Evolutionary conservation across 2,329 filamentous ascomycete genomes (phyloP).

Genomic region (Diaporthe citriasiana): DNA sequence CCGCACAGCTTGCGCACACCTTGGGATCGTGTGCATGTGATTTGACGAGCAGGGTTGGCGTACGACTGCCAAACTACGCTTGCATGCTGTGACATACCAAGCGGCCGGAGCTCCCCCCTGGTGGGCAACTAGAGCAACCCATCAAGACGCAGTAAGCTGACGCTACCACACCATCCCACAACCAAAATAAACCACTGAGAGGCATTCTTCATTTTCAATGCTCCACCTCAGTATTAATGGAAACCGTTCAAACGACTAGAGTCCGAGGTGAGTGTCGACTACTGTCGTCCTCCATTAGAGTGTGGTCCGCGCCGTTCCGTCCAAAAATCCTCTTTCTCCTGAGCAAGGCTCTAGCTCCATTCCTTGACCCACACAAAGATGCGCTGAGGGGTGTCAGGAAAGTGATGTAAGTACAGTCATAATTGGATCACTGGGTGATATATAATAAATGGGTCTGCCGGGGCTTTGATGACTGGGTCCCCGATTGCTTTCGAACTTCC

Average conservation of each 20-base stretch:
- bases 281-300: not conserved
- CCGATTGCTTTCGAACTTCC: slow-evolving; percentile 22
- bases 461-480: not conserved
- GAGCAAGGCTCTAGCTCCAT: not conserved
- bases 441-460: slow-evolving; percentile 14
- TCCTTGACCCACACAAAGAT: not conserved
- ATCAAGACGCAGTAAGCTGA: slow-evolving; percentile 31
- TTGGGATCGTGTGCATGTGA: slow-evolving; percentile 6
- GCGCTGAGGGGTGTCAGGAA: not conserved
- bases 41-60: slow-evolving; percentile 4
- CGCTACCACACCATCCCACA: slow-evolving; percentile 22
- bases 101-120: slow-evolving; percentile 9
- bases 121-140: slow-evolving; percentile 7
- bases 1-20: slow-evolving; percentile 18
- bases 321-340: slow-evolving; percentile 8
- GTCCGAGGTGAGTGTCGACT: slow-evolving; percentile 21
- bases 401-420: slow-evolving; percentile 14
- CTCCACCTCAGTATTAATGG: slow-evolving; percentile 27
- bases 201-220: not conserved
- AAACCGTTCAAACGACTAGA: slow-evolving; percentile 1
- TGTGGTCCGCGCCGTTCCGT: slow-evolving; percentile 28
- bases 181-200: slow-evolving; percentile 30
- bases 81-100: slow-evolving; percentile 14
- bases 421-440: slow-evolving; percentile 7
- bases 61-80: slow-evolving; percentile 20